These are phyloP conservation scores for Melampsora americana DNA, from an alignment of 1,284 basidiomycete species.

Conservation along the genomic window DNA sequence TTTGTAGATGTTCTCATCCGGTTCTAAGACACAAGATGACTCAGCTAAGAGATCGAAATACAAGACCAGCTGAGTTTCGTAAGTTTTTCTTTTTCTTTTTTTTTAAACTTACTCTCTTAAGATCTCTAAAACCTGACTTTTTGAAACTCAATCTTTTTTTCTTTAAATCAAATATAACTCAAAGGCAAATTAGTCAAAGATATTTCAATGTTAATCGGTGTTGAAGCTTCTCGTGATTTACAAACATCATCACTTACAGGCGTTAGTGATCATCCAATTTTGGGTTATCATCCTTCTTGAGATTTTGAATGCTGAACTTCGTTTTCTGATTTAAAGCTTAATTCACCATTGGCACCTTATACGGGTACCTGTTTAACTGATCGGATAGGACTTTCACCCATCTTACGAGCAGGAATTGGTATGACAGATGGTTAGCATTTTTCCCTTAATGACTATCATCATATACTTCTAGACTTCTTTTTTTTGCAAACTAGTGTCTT, in stretches of 20 bases:
- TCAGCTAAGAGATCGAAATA: constrained; percentile 65
- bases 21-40: constrained; percentile 69
- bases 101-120: not conserved
- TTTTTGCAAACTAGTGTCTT: too few species aligned
- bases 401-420: constrained; percentile 87
- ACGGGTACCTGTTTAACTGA: constrained; percentile 57
- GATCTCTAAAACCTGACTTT: constrained; percentile 22
- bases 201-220: constrained; percentile 68
- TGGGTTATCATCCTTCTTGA: not conserved
- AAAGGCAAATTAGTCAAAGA: constrained; percentile 61
- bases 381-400: constrained; percentile 79
- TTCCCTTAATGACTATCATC: constrained; percentile 7
- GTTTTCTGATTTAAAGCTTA: constrained; percentile 49
- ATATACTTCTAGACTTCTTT: too few species aligned
- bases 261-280: constrained; percentile 56
- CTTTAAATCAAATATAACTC: too few species aligned
- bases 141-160: constrained; percentile 45
- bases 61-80: constrained; percentile 71
- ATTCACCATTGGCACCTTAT: constrained; percentile 55
- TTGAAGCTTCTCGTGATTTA: constrained; percentile 68
- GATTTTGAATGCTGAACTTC: constrained; percentile 17
- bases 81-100: too few species aligned
- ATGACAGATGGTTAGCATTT: constrained; percentile 72
- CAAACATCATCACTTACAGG: constrained; percentile 64
- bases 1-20: constrained; percentile 64